Evolutionary conservation across 1,284 basidiomycete genomes (phyloP), one percentile per base, ranked within the genome.

Genomic region (Ceratobasidium sp.): DNA sequence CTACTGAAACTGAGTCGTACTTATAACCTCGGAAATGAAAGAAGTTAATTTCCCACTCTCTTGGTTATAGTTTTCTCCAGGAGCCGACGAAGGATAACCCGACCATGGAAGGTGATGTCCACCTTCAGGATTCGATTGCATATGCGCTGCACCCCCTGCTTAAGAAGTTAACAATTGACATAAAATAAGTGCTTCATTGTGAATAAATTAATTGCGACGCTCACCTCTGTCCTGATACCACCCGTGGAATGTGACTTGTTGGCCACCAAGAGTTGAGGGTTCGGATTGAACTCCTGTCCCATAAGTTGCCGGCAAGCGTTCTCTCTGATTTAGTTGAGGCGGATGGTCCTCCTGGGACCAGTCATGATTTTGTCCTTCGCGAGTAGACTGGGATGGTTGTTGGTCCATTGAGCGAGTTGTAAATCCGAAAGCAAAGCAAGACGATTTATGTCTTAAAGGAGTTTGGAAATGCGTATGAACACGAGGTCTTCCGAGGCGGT

Each of bases 1-100:
- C 60, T 60, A 51, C 63, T 42, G 40, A 56, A 55, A 23, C 26
- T 28, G 60, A 76, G 72, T 44, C 20, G 33, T 39, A 68, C 53
- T 77, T 68, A 77, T 67, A 66, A 67, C 44, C 18, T 53, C 46
- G 40, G 20, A 67, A 53, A 58, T 77, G 55, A 67, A 77, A 33
- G n/a, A 39, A 44, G 9, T 77, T 77, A 76, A 76, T 76, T 76
- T 76, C 72, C 72, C 60, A 76, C 61, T 64, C 26, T 49, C 63
- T 68, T 67, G 75, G 56, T 55, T 44, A n/a, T 67, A 64, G 40
- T 66, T 51, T 33, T 33, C 60, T 28, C 61, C 61, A 40, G 39
- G 23, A 55, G 33, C 46, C n/a, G 46, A 61, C 28, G 23, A 46
- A 23, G 61, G n/a, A 44, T 53, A 49, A 20, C 46, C n/a, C 23